Base-by-base conservation (phyloP, 352 stramenopile genomes). In the Phytophthora ohioensis region DNA sequence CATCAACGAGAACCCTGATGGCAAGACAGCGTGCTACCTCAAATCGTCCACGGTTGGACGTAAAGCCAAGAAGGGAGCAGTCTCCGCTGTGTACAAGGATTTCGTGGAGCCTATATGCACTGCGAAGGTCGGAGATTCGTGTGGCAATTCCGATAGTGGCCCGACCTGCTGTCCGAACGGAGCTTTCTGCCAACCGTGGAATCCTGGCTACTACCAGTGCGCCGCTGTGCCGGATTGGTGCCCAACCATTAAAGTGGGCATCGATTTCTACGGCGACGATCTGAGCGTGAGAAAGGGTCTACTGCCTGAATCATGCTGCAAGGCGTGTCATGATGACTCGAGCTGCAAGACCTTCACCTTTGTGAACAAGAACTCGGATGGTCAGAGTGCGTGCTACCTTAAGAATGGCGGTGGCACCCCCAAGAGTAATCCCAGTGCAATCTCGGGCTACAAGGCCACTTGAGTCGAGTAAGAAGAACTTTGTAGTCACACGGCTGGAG, bases 101-200 rank as follows among this genome's bases (percentile, higher is more conserved):
- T 76, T 43, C 21, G 45, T 59, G 13, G n/a, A 64, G 45, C 48
- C 71, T 7, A 68, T 61, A 10, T 88, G 80, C 46, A 51, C 42
- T 10, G 77, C 66, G 0, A 59, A 72, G 9, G n/a, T 82, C 2
- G 69, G 72, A 52, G 74, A 74, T 1, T 35, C 62, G 3, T 88
- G 81, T 41, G 81, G 78, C 17, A 81, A 81, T 9, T 59, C 61
- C 13, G 62, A 79, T 17, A 71, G 35, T 4, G 81, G 79, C 0
- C 5, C 67, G 4, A 63, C 58, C n/a, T 91, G 82, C 77, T 91
- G 82, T 36, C 71, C 71, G 7, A 46, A 46, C 9, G 70, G 68
- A 45, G 61, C 71, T 3, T 88, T 78, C 76, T 91, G 82, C 64
- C 82, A 91, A 49, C 82, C 82, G 6, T 91, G 82, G 82, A 89